Base-by-base conservation (phyloP, 1,139 yeast species). In the Suhomyces panamericanus region DNA sequence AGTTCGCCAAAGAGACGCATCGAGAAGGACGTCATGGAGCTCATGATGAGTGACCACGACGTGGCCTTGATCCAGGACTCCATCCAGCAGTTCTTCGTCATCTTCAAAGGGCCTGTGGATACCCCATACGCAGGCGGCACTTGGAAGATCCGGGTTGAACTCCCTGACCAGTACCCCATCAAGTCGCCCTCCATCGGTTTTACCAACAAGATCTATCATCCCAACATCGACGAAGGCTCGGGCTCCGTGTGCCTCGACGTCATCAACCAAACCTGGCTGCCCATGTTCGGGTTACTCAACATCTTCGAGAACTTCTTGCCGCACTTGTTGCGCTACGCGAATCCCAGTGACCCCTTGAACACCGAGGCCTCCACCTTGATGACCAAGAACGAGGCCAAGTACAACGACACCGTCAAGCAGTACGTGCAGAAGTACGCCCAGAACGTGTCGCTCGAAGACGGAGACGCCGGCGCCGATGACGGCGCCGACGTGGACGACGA, bases 251-350 rank as follows among this genome's bases (percentile, higher is more conserved):
- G 99, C 66, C 80, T 93, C 48, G 99, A 93, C 62, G 99, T 93
- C 30, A 91, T 93, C 54, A 93, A 93, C 65, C 97, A 93, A 61
- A 90, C 98, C 1, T 93, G 99, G 99, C 87, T 96, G 36, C 99
- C 99, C 2, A 87, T 93, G 91, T 93, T 90, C 72, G 98, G 93
- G 42, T 77, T 91, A 56, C 74, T 85, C 55, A 93, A 93, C 63
- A 88, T 93, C 32, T 90, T 93, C 63, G 98, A 93, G 60, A 86
- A 90, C 60, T 93, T 93, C 69, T 70, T 93, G 52, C 99, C 99
- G 11, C 99, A 95, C 58, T 71, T 93, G 48, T 72, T 93, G 50
- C 79, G 95, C 48, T 93, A 93, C 60, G 98, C 98, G 22, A 93
- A 93, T 59, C 95, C 98, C 1, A 77, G 93, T 28, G 99, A 93